These are phyloP conservation scores for Hypoxylon sp. DNA, from an alignment of 2,329 filamentous ascomycete species.

Conservation along the genomic window DNA sequence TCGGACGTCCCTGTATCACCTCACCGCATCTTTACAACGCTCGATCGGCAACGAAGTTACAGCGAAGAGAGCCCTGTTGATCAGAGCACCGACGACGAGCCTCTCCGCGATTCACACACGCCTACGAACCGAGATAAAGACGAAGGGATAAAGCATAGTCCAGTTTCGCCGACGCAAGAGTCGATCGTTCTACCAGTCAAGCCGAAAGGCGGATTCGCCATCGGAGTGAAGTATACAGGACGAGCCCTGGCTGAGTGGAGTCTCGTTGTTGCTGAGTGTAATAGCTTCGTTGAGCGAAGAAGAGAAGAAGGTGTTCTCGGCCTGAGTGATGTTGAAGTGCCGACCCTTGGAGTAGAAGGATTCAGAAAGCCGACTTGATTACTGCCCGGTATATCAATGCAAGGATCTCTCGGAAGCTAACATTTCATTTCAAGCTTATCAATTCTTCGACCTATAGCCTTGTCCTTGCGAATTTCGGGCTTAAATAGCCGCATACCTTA, in stretches of 20 bases:
- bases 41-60: conserved; percentile 35
- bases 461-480: conserved; percentile 16
- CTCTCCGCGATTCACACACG: conserved; percentile 22
- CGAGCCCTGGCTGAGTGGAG: conserved; percentile 81
- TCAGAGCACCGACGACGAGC: conserved; percentile 36
- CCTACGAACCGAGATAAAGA: conserved; percentile 12
- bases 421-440: conserved; percentile 17
- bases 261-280: conserved; percentile 77
- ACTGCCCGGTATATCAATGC: background rate
- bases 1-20: conserved; percentile 45
- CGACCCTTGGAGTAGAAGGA: conserved; percentile 69
- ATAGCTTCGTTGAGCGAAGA: conserved; percentile 80
- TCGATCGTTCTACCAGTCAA: conserved; percentile 54
- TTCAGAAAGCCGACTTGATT: conserved; percentile 53
- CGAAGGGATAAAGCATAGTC: conserved; percentile 1
- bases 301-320: conserved; percentile 74
- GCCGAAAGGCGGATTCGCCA: conserved; percentile 55
- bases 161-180: conserved; percentile 41
- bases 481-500: conserved; percentile 20
- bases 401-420: background rate
- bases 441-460: conserved; percentile 11
- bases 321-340: conserved; percentile 74
- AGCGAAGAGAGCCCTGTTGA: conserved; percentile 35
- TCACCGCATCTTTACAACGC: conserved; percentile 34
- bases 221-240: conserved; percentile 69